phyloP scores from a whole-genome alignment of 768 basidiomycete genomes.

The Pleurotus pulmonarius region DNA sequence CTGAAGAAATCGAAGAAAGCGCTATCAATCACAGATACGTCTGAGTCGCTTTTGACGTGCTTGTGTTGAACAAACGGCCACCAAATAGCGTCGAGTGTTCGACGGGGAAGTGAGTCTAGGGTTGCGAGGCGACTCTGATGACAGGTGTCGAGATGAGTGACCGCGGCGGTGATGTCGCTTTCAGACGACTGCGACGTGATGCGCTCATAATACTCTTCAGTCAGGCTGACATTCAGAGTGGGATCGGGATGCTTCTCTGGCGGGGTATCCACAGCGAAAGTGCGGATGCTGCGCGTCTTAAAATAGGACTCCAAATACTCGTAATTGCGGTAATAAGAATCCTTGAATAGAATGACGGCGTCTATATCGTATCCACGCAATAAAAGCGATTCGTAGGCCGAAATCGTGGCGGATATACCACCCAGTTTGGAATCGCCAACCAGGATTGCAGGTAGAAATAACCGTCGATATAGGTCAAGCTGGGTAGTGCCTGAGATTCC shows the following conservation, averaged over 20 bases:
- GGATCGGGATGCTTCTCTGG: conserved; percentile 44
- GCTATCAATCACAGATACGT: conserved; percentile 90
- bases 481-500: conserved; percentile 81
- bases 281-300: conserved; percentile 58
- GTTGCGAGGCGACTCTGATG: conserved; percentile 68
- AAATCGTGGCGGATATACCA: conserved; percentile 88
- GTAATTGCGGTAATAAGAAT: conserved; percentile 83
- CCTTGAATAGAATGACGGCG: conserved; percentile 77
- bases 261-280: conserved; percentile 53
- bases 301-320: conserved; percentile 83
- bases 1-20: conserved; percentile 86
- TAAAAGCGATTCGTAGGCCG: conserved; percentile 87
- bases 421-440: conserved; percentile 88
- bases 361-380: conserved; percentile 91
- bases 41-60: conserved; percentile 56
- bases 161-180: conserved; percentile 39
- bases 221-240: conserved; percentile 42
- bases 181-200: conserved; percentile 33
- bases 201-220: conserved; percentile 70
- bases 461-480: conserved; percentile 78
- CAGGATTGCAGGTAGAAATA: conserved; percentile 85
- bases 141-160: conserved; percentile 56
- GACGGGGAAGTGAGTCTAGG: conserved; percentile 72
- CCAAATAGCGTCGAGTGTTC: conserved; percentile 82
- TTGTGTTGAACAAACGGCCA: conserved; percentile 98